Percentiles rank a stretch among this genome's conserved stretches.
These are phyloP conservation scores for Psilocybe tampanensis DNA, from an alignment of 768 basidiomycete genomes.

Conservation along the genomic window DNA sequence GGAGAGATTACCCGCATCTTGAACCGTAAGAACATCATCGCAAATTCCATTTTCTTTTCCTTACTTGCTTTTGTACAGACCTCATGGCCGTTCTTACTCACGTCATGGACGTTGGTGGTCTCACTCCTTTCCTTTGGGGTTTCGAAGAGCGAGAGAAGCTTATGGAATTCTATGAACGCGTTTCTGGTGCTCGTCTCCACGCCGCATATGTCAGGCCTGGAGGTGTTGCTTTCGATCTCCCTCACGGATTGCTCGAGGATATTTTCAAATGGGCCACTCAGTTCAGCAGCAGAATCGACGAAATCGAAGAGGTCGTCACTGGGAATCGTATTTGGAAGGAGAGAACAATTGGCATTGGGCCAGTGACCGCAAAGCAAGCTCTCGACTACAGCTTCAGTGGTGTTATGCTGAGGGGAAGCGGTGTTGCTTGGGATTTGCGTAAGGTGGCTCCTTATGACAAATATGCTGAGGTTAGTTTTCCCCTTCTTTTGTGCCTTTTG, in stretches of 20 bases:
- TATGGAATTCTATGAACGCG: slow-evolving; percentile 99
- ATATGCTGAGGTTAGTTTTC: slow-evolving; percentile 80
- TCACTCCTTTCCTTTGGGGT: slow-evolving; percentile 99
- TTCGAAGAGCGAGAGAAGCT: slow-evolving; percentile 99
- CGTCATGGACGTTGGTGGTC: slow-evolving; percentile 96
- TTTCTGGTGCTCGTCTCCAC: slow-evolving; percentile 96
- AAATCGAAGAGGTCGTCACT: slow-evolving; percentile 97
- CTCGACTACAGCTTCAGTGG: slow-evolving; percentile 93
- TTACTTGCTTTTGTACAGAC: slow-evolving; percentile 46
- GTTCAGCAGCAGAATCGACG: slow-evolving; percentile 87
- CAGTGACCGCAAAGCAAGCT: slow-evolving; percentile 91
- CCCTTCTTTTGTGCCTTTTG: background rate
- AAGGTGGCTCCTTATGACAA: slow-evolving; percentile 95
- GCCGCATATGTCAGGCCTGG: slow-evolving; percentile 98
- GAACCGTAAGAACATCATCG: slow-evolving; percentile 64
- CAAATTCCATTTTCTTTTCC: background rate
- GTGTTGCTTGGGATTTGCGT: slow-evolving; percentile 92
- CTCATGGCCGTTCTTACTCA: slow-evolving; percentile 97
- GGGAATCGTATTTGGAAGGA: slow-evolving; percentile 99
- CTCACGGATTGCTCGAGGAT: slow-evolving; percentile 97
- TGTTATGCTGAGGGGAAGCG: slow-evolving; percentile 95
- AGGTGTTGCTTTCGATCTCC: slow-evolving; percentile 96
- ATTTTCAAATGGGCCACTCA: slow-evolving; percentile 99
- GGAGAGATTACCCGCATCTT: slow-evolving; percentile 96
- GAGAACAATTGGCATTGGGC: slow-evolving; percentile 87